Base-by-base conservation (phyloP, 257 asterid species). In the Nicotiana obtusifolia region DNA sequence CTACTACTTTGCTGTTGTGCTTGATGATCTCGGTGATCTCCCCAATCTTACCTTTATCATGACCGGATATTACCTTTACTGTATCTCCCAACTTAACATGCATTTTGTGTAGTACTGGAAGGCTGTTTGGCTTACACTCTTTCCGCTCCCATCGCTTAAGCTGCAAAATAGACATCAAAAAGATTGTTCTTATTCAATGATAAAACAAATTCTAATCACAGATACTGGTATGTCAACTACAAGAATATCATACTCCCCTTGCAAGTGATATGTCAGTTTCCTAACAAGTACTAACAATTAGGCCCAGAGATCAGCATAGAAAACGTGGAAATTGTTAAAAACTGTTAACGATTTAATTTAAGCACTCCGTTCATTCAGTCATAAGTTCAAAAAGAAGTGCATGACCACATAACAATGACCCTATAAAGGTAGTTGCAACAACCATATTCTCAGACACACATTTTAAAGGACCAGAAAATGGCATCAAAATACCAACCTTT, bases 91-190 rank as follows among this genome's bases (percentile, higher is more conserved):
- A 84, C 84, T 90, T 94, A 24, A 94, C 99, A 71, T 96, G 99
- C 94, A 96, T 91, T 83, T 96, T 94, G 64, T 92, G 98, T 41
- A 94, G 89, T 81, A 88, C 90, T 0, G 99, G 99, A 54, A 96
- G 90, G 84, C 99, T 93, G 97, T 96, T 96, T 71, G 98, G 94
- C 85, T 92, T 96, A 93, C 99, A 94, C 62, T 96, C 91, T 85
- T 94, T 96, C 87, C 98, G 82, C 83, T 96, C 99, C 98, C 98
- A 96, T 83, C 88, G 87, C 86, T 94, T 96, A 77, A 94, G 86
- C 99, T 96, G 91, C 77, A 81, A 68, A 54, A 49, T 60, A 54
- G 81, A 52, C 20, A 37, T 20, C 1, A 73, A 52, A 62, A 26
- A 47, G 56, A 81, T 16, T 17, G 22, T 33, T 26, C 33, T 28